Conservation (phyloP, 116 monocot genomes). For the Cymodocea nodosa region DNA sequence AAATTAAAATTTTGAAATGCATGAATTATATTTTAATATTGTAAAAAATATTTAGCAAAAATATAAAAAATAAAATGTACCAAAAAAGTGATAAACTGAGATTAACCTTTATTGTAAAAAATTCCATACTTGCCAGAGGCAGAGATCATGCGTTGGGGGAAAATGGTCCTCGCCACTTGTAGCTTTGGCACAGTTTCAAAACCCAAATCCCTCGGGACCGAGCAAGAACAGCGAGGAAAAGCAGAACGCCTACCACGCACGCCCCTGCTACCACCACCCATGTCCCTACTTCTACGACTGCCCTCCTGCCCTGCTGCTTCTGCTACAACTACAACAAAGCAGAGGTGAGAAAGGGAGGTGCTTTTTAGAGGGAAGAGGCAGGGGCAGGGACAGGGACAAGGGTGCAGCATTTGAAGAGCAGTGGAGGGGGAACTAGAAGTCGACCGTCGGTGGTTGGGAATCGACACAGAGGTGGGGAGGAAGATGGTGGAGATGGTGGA, state of each 20-base stretch:
- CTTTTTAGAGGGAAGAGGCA: background rate
- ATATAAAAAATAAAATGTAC: background rate
- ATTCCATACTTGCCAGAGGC: background rate
- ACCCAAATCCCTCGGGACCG: slow-evolving; percentile 2
- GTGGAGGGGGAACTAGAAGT: too few species aligned
- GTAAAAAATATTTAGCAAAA: too few species aligned
- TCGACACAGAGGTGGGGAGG: background rate
- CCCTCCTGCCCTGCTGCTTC: background rate
- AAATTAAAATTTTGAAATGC: too few species aligned
- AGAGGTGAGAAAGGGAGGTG: background rate
- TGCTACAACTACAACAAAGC: background rate
- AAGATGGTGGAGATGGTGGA: slow-evolving; percentile 12
- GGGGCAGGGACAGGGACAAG: too few species aligned
- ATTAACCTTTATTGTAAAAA: background rate
- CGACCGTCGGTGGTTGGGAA: too few species aligned
- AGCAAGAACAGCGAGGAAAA: background rate
- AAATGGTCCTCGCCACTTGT: slow-evolving; percentile 1
- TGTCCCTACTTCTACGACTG: background rate
- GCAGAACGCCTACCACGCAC: background rate
- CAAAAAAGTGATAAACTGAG: background rate
- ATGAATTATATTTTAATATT: too few species aligned
- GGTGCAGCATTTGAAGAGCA: too few species aligned
- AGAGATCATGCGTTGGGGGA: background rate
- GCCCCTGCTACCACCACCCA: background rate
- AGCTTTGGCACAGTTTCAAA: slow-evolving; percentile 4